Evolutionary conservation across 495 filamentous ascomycete genomes (phyloP), one percentile per base, ranked within the genome.

Genomic region (Xylaria sp.): DNA sequence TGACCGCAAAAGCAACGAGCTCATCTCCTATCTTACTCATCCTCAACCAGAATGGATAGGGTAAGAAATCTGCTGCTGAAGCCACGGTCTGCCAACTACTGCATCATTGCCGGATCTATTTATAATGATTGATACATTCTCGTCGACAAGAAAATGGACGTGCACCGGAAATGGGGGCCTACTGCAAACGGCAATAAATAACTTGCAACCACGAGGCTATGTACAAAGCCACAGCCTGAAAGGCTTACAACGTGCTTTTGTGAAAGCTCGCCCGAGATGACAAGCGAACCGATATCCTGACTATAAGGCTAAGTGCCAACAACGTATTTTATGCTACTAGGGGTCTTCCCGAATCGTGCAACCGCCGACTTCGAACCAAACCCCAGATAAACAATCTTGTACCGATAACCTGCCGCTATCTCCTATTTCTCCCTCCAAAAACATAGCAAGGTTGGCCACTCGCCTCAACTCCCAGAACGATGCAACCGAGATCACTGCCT

Each of bases 381-480:
- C 6, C 53, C 15, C 40, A 46, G 50, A 35, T 26, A 19, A 68
- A 17, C 35, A 61, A 68, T 67, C 64, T 40, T 57, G 43, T 67
- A 7, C 33, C 64, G 26, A 57, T 29, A 68, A 2, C 67, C 55
- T 59, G n/a, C 55, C 17, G 29, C 55, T 50, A 6, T 31, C 40
- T 58, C 26, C 31, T 33, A n/a, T 11, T 52, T 12, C 31, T 29
- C 21, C 40, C 21, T n/a, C 24, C 1, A 29, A 15, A 68, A 29
- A 67, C 33, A 6, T 9, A 61, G 46, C 55, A 43, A 43, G 33
- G 24, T 19, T n/a, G 41, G 24, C 5, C 21, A 7, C 65, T 14
- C n/a, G 8, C 35, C 24, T 43, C 58, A 70, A 70, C 68, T 70
- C 68, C 68, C 21, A n/a, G 21, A 63, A 55, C 21, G 21, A 70